Conservation (phyloP, 768 basidiomycete genomes). For the Naganishia onofrii region DNA sequence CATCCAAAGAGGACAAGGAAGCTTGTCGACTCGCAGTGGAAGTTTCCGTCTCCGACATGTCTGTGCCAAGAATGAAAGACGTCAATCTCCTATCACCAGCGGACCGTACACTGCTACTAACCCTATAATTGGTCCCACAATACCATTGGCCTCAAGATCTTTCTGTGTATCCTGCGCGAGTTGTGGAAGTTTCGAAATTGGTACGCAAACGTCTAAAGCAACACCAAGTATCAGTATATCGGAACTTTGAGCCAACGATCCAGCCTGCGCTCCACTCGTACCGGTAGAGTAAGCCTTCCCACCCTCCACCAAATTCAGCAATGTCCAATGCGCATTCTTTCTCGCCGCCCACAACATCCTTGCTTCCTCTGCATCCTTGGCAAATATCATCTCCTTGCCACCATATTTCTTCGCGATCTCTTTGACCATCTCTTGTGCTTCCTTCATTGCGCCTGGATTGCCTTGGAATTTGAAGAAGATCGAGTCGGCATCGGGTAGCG, state of each 20-base stretch:
- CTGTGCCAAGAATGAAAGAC: conserved; percentile 19
- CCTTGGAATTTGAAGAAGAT: conserved; percentile 93
- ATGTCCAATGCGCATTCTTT: conserved; percentile 76
- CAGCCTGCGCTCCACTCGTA: conserved; percentile 47
- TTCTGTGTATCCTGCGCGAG: conserved; percentile 68
- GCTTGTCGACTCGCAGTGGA: conserved; percentile 40
- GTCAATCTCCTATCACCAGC: not conserved
- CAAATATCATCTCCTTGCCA: conserved; percentile 68
- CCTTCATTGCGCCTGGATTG: conserved; percentile 59
- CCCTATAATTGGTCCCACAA: conserved; percentile 58
- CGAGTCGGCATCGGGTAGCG: conserved; percentile 69
- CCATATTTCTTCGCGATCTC: conserved; percentile 67
- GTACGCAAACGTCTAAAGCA: conserved; percentile 59
- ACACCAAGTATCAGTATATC: conserved; percentile 34
- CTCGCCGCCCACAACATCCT: conserved; percentile 77
- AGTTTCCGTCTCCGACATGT: conserved; percentile 54
- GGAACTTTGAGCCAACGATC: conserved; percentile 59
- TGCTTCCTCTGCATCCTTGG: conserved; percentile 70
- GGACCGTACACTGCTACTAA: conserved; percentile 25
- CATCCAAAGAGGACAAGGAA: not conserved
- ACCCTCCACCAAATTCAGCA: conserved; percentile 64
- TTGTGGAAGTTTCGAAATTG: conserved; percentile 53
- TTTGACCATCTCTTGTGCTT: conserved; percentile 63
- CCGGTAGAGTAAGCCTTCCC: conserved; percentile 78
- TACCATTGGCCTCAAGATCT: conserved; percentile 60